These are phyloP conservation scores for Ganoderma leucocontextum DNA, from an alignment of 1,284 basidiomycete genomes.

Conservation along the genomic window DNA sequence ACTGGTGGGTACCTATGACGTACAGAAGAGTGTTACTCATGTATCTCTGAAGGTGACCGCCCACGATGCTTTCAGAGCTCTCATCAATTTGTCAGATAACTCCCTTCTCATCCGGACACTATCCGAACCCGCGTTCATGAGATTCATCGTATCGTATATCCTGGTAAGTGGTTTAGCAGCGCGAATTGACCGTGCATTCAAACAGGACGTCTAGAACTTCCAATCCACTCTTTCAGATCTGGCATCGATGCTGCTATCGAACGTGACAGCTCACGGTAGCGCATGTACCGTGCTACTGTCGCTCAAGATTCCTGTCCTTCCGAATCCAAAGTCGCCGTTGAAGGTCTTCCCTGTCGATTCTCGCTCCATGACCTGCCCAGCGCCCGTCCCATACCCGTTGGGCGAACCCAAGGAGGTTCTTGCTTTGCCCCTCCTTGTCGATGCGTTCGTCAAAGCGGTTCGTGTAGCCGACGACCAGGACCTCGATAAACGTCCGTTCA, in stretches of 20 bases:
- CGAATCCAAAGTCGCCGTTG: constrained; percentile 50
- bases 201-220: constrained; percentile 70
- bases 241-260: constrained; percentile 96
- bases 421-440: constrained; percentile 81
- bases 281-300: constrained; percentile 75
- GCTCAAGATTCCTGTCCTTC: constrained; percentile 73
- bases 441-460: constrained; percentile 86
- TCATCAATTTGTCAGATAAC: constrained; percentile 95
- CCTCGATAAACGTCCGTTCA: constrained; percentile 61
- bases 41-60: constrained; percentile 73
- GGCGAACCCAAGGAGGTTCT: constrained; percentile 62
- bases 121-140: constrained; percentile 80
- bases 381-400: constrained; percentile 69
- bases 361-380: constrained; percentile 73
- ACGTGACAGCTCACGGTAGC: constrained; percentile 84
- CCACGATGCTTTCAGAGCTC: constrained; percentile 93
- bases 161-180: constrained; percentile 63
- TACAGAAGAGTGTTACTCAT: neutral
- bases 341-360: constrained; percentile 78
- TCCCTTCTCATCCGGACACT: constrained; percentile 75
- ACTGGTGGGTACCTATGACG: constrained; percentile 52
- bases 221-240: constrained; percentile 92
- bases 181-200: neutral
- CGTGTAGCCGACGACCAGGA: constrained; percentile 55
- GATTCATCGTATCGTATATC: constrained; percentile 91